These are phyloP conservation scores for Volvox reticuliferus DNA, from an alignment of 139 green algal species.

Conservation along the genomic window DNA sequence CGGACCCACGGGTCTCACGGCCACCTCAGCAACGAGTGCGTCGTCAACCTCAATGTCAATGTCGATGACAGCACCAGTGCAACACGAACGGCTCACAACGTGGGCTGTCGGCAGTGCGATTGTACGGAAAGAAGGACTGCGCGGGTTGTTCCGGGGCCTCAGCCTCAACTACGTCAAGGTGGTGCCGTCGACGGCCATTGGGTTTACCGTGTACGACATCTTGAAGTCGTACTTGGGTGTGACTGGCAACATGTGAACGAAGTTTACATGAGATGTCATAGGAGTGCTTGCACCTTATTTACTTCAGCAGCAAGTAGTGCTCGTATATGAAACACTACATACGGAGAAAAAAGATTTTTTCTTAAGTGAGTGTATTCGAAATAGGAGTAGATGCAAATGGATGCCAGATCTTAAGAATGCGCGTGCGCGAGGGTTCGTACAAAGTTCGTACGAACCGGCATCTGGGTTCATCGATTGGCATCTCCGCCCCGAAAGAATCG, in stretches of 20 bases:
- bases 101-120: slow-evolving; percentile 28
- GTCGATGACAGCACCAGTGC: neutral
- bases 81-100: slow-evolving; percentile 14
- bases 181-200: slow-evolving; percentile 92
- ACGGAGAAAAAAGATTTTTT: neutral
- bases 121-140: slow-evolving; percentile 37
- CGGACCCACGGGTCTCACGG: no score
- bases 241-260: neutral
- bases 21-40: no score
- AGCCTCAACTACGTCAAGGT: slow-evolving; percentile 97
- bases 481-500: neutral
- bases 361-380: neutral
- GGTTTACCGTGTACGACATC: slow-evolving; percentile 92
- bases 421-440: neutral
- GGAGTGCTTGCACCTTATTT: neutral
- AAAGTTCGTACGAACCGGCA: neutral
- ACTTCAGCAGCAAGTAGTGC: neutral
- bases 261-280: no score
- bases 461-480: neutral
- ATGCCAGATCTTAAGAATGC: neutral
- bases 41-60: no score
- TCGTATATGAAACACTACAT: no score
- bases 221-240: slow-evolving; percentile 30
- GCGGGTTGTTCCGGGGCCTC: slow-evolving; percentile 74
- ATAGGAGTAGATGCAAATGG: no score